A percentile compares a stretch with the other conserved stretches of the same genome.
Conservation (phyloP, 176 grass and related monocot genomes). For the Bonia amplexicaulis region DNA sequence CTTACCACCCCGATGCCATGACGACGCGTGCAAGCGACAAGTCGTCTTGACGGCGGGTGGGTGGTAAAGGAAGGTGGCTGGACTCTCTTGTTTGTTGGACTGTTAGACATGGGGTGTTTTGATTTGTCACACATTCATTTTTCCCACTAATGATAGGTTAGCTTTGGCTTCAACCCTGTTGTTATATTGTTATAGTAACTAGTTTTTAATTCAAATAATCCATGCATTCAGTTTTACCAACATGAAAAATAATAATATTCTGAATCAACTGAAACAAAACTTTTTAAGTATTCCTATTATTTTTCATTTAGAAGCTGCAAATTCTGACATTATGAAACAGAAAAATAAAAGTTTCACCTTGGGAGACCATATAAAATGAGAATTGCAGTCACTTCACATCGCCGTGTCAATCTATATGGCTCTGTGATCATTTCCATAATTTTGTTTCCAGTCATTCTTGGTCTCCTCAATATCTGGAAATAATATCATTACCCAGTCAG, state of each 20-base stretch:
- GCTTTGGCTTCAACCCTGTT: no score
- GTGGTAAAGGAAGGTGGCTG: background rate
- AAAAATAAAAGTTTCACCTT: conserved; percentile 50
- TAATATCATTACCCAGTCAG: background rate
- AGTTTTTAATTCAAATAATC: background rate
- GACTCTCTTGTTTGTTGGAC: no score
- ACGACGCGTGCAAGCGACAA: background rate
- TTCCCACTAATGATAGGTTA: no score
- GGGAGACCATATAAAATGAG: conserved; percentile 96
- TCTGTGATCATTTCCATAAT: conserved; percentile 83
- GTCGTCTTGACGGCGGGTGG: background rate
- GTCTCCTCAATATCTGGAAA: conserved; percentile 74
- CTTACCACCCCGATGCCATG: background rate
- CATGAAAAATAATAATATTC: conserved; percentile 7
- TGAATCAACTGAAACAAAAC: background rate
- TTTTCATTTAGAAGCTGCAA: background rate
- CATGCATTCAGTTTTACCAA: background rate
- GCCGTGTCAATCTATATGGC: conserved; percentile 72
- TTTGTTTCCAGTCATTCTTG: conserved; percentile 78
- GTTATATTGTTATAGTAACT: no score
- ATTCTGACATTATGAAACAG: conserved; percentile 20
- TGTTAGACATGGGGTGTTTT: no score
- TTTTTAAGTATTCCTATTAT: background rate
- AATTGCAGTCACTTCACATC: conserved; percentile 98
- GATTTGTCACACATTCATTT: no score